Base-by-base conservation (phyloP, 345 rosid genomes). In the Rhizophora apiculata region DNA sequence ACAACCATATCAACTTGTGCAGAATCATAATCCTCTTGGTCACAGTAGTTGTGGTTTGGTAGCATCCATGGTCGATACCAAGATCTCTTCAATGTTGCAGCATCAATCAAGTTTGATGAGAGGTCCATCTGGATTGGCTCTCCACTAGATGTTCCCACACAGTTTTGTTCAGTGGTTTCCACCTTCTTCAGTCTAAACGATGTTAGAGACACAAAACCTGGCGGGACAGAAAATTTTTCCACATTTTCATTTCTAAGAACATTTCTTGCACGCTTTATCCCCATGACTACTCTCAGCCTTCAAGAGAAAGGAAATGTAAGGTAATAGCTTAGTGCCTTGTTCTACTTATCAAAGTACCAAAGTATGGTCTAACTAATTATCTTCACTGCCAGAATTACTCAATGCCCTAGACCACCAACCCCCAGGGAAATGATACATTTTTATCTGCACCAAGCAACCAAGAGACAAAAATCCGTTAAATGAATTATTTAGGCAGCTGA, bases 161-260 rank as follows among this genome's bases (percentile, higher is more conserved):
- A 20, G 15, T 48, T 30, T 36, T 59, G 75, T 16, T 78, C 72
- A 64, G 31, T n/a, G 39, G n/a, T 58, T 65, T 81, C 71, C 26
- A 54, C 62, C 63, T 77, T 82, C 76, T 67, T 72, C 82, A 86
- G 62, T 53, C 31, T 55, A 71, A 86, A 84, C 36, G 90, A 82
- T 2, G 85, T 76, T 56, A 49, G 79, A 19, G 84, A 82, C 29
- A 66, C 72, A 72, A 86, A 82, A 68, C 86, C 86, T 48, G 83
- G 86, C 8, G 84, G 67, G 62, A 24, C 31, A 22, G 76, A 51
- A 60, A 34, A 61, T 20, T 72, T 27, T 19, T 59, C 66, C 1
- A 1, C 61, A 52, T 39, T 54, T 65, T 52, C 66, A 59, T 59
- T 60, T 31, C 16, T 4, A 5, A 15, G 31, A 60, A 6, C 39